phyloP scores from a whole-genome alignment of 805 yeast species.

The Metschnikowia noctiluminum region DNA sequence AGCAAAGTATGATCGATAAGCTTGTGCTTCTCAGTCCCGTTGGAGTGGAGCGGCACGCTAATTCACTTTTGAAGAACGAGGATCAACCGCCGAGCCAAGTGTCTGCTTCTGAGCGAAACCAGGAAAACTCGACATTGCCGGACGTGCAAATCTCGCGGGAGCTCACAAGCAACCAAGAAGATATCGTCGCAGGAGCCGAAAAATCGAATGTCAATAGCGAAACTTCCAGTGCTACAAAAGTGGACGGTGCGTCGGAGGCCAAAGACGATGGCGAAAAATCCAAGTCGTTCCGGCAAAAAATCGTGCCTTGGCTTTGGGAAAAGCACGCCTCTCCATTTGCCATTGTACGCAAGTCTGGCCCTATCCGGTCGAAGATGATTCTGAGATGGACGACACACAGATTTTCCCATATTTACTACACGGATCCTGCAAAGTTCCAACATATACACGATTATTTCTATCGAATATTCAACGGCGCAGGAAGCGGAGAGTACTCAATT shows the following conservation, averaged over 20 bases:
- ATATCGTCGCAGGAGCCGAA: conserved; percentile 21
- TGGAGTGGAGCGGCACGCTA: conserved; percentile 38
- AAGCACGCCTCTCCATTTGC: conserved; percentile 54
- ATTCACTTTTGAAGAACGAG: conserved; percentile 26
- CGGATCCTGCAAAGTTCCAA: conserved; percentile 32
- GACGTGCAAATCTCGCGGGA: conserved; percentile 17
- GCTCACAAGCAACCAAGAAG: conserved; percentile 26
- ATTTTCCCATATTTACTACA: conserved; percentile 39
- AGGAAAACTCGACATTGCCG: conserved; percentile 17
- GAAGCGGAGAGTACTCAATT: conserved; percentile 63
- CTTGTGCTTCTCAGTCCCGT: conserved; percentile 42
- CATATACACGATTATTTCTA: conserved; percentile 54
- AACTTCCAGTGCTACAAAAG: not conserved
- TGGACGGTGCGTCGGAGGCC: not conserved
- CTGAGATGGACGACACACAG: conserved; percentile 52
- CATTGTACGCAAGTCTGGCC: conserved; percentile 49
- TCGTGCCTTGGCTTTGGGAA: conserved; percentile 45
- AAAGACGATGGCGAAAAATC: conserved; percentile 8
- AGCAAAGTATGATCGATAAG: conserved; percentile 29
- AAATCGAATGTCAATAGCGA: not conserved
- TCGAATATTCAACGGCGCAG: conserved; percentile 49
- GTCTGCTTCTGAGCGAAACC: not conserved
- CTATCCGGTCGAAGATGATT: conserved; percentile 49
- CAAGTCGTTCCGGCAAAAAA: conserved; percentile 15
- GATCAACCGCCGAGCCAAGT: conserved; percentile 11